A percentile compares a stretch with the other conserved stretches of the same genome.
Evolutionary conservation across 306 rosid genomes (phyloP).

Genomic region (Vigna radiata): DNA sequence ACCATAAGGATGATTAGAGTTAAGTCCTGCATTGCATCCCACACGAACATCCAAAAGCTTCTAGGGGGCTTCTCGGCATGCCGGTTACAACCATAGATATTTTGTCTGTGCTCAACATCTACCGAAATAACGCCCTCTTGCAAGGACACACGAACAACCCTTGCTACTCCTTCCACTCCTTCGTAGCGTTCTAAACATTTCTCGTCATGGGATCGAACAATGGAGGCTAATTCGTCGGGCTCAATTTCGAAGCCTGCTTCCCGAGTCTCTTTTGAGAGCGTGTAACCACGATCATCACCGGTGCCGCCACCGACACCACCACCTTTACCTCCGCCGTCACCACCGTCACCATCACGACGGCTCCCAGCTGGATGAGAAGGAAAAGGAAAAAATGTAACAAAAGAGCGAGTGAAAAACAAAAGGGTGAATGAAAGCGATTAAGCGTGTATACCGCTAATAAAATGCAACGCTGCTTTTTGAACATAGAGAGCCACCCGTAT

Average conservation of each 20-base stretch:
- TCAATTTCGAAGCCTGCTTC: conserved; percentile 76
- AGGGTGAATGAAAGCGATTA: not conserved
- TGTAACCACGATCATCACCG: not conserved
- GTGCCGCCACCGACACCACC: no score
- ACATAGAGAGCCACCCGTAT: conserved; percentile 74
- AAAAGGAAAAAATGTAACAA: not conserved
- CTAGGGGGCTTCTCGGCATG: conserved; percentile 71
- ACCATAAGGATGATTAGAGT: conserved; percentile 77
- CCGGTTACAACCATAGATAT: conserved; percentile 61
- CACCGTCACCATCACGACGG: not conserved
- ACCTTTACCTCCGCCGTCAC: no score
- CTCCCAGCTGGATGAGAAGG: conserved; percentile 60
- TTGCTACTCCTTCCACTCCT: conserved; percentile 73
- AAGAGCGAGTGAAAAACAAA: not conserved
- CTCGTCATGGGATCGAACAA: conserved; percentile 65
- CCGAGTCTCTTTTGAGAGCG: conserved; percentile 56
- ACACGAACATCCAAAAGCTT: conserved; percentile 82
- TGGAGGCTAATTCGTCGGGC: conserved; percentile 68
- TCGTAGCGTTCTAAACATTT: conserved; percentile 56
- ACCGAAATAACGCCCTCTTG: conserved; percentile 59
- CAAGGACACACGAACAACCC: conserved; percentile 53
- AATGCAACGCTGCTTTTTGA: conserved; percentile 83
- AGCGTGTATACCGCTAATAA: conserved; percentile 63
- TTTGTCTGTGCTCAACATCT: conserved; percentile 60
- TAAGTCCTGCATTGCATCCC: conserved; percentile 94